phyloP scores from a whole-genome alignment of 2,329 filamentous ascomycete genomes.

The Salinomyces thailandicus region DNA sequence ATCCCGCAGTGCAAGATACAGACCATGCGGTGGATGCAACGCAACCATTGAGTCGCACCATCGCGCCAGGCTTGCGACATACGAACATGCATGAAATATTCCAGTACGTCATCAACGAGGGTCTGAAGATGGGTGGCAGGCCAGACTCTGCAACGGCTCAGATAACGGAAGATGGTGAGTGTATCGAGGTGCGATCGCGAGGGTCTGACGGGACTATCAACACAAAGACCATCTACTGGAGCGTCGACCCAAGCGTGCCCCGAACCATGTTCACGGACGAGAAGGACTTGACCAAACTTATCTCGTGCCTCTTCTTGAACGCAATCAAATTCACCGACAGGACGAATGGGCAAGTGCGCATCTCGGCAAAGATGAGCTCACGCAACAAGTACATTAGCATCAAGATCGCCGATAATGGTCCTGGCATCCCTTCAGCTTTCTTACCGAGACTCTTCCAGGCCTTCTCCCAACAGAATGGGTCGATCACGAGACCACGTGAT shows the following conservation, averaged over 20 bases:
- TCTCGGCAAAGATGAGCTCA: conserved; percentile 43
- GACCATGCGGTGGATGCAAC: neutral
- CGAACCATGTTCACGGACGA: conserved; percentile 50
- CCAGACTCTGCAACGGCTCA: conserved; percentile 42
- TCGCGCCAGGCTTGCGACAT: conserved; percentile 38
- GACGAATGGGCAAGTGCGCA: conserved; percentile 45
- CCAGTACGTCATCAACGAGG: conserved; percentile 43
- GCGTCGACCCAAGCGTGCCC: conserved; percentile 41
- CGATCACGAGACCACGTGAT: conserved; percentile 56
- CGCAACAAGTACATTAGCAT: conserved; percentile 46
- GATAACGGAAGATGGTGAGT: conserved; percentile 38
- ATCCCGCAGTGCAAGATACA: conserved; percentile 9
- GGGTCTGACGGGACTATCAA: conserved; percentile 35
- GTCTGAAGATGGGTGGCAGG: conserved; percentile 41
- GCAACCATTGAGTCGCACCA: conserved; percentile 19
- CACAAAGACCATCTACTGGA: conserved; percentile 41
- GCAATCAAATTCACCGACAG: conserved; percentile 60
- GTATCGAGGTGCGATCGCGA: conserved; percentile 38
- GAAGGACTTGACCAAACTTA: conserved; percentile 51
- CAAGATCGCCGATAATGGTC: conserved; percentile 54
- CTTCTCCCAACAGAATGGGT: conserved; percentile 59
- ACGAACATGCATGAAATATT: conserved; percentile 40
- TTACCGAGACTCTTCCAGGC: conserved; percentile 58
- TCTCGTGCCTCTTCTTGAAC: conserved; percentile 55
- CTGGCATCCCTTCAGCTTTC: conserved; percentile 57